These are phyloP conservation scores for Acer campestre DNA, from an alignment of 345 rosid genomes.

Conservation along the genomic window DNA sequence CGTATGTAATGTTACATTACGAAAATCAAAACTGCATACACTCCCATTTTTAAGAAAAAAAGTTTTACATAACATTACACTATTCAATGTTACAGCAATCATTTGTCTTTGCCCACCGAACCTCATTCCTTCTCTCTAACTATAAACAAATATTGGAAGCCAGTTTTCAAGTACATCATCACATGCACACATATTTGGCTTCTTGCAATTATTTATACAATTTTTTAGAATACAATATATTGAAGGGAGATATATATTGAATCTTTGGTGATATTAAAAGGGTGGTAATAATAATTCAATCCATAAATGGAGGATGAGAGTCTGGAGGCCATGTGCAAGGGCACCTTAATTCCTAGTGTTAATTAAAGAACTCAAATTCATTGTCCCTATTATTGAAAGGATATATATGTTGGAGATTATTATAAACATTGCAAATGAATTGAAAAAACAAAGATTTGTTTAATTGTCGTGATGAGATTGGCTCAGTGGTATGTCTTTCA, in stretches of 20 bases:
- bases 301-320: constrained; percentile 30
- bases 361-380: constrained; percentile 9
- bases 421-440: neutral
- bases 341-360: constrained; percentile 1
- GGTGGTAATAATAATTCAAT: constrained; percentile 32
- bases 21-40: no score
- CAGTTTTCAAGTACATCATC: constrained; percentile 18
- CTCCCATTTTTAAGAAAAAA: no score
- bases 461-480: no score
- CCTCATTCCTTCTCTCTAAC: constrained; percentile 1
- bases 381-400: constrained; percentile 15
- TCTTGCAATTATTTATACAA: constrained; percentile 24
- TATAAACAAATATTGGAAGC: constrained; percentile 15
- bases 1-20: no score
- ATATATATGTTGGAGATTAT: neutral
- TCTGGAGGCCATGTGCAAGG: constrained; percentile 61
- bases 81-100: constrained; percentile 7
- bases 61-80: no score
- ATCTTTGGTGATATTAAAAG: constrained; percentile 19
- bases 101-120: constrained; percentile 33
- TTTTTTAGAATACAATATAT: neutral
- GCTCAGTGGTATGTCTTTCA: no score
- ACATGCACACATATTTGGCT: constrained; percentile 46
- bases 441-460: no score
- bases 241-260: neutral